Evolutionary conservation across 768 basidiomycete genomes (phyloP), one percentile per base, ranked within the genome.

Genomic region (Tubosaeta brunneosetosa): DNA sequence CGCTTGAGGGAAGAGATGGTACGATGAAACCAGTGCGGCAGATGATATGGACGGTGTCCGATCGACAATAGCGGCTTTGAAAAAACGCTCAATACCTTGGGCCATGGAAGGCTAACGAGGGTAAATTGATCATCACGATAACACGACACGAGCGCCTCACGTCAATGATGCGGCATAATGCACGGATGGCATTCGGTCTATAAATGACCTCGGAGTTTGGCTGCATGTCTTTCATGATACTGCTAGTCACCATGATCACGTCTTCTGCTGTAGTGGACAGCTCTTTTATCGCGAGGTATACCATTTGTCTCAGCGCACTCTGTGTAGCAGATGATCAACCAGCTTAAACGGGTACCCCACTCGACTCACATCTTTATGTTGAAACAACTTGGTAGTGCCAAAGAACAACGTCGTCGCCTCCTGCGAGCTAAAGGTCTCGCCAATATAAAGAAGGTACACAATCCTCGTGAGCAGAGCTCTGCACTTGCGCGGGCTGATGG

Each of bases 141-240:
- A 12, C 48, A 38, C 44, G 25, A n/a, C 47, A 33, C 34, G 33
- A 40, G 49, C 44, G 41, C 34, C 94, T 68, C 71, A 97, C 97
- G 69, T 99, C 97, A 62, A 97, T 95, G 67, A 99, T 94, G 57
- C 94, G 81, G 71, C 93, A 94, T 6, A 99, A 77, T 7, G 95
- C 94, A 58, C 97, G 85, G 61, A 98, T 99, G 14, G 97, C 89
- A 70, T 99, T 99, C 31, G 97, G 91, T 50, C 97, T 81, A 72
- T 99, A 99, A 55, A 99, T 93, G 63, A 98, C 95, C 72, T 99
- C 97, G 45, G 93, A 87, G 67, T 97, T 97, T 50, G 94, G 89
- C 65, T 99, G 97, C 93, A 98, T 99, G 66, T 99, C 97, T 77
- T 98, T 98, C 94, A 97, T 97, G 70, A 99, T 97, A 64, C 93